phyloP scores from a whole-genome alignment of 768 basidiomycete genomes.

The Mycena olivaceomarginata region DNA sequence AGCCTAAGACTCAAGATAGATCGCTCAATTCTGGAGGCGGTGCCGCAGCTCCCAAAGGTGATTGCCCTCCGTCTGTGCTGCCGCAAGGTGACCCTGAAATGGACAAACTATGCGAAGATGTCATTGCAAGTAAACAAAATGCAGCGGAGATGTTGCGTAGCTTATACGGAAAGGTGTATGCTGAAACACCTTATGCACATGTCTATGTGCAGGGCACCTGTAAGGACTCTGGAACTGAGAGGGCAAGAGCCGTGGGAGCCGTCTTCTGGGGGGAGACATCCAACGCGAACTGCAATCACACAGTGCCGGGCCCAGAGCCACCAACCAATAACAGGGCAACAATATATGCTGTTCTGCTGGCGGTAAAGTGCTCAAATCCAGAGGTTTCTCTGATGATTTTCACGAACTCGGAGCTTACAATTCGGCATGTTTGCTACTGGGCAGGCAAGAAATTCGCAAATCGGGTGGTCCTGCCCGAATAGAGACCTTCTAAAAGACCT shows the following conservation, averaged over 20 bases:
- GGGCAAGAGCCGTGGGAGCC: background rate
- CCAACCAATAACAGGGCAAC: constrained; percentile 12
- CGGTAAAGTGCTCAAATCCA: constrained; percentile 7
- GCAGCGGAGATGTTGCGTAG: constrained; percentile 6
- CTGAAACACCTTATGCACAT: constrained; percentile 6
- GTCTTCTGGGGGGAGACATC: constrained; percentile 23
- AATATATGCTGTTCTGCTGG: constrained; percentile 17
- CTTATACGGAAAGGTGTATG: constrained; percentile 4
- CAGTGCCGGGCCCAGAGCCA: constrained; percentile 1
- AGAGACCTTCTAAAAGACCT: too few relatives aligned
- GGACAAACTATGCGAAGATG: constrained; percentile 7
- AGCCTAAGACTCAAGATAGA: constrained; percentile 5
- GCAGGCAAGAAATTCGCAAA: constrained; percentile 13
- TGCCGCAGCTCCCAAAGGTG: background rate
- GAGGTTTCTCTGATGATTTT: constrained; percentile 9
- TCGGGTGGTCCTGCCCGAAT: background rate
- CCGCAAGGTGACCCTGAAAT: constrained; percentile 5
- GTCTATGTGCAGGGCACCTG: constrained; percentile 11
- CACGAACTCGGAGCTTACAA: constrained; percentile 7
- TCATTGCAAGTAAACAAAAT: constrained; percentile 10
- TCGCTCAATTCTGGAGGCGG: background rate
- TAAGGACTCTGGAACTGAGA: background rate
- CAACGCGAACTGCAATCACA: background rate
- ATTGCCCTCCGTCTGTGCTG: background rate
- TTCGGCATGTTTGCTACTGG: constrained; percentile 17